Evolutionary conservation across 2,329 filamentous ascomycete species (phyloP), one percentile per base, ranked within the genome.

Genomic region (Xylariaceae sp.): DNA sequence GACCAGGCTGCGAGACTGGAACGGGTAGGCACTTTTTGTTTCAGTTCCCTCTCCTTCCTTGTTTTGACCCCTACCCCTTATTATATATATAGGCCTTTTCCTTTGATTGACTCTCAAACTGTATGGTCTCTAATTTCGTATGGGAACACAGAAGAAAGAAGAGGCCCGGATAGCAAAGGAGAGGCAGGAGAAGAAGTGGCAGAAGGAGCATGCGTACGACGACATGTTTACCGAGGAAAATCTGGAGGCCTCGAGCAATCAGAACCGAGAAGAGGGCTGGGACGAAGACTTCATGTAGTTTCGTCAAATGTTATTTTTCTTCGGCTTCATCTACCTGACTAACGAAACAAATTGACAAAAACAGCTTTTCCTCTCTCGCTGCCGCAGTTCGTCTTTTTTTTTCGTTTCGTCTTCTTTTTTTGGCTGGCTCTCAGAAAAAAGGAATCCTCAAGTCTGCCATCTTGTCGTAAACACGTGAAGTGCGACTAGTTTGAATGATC

Each of bases 141-240:
- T 14, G 15, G 3, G 5, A 8, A 2, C 19, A 15, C 38, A 86
- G 84, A 83, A 77, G 64, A 88, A 88, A 60, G 83, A 89, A 60
- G 86, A 92, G 54, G 78, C 77, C 0, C 69, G 70, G 26, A 60
- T 88, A 32, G 76, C 81, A 34, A 83, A 88, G 62, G 87, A 96
- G 68, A 76, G 87, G 49, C 85, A 87, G 63, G 83, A 94, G 64
- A 78, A 90, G 66, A 94, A 94, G 63, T 94, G 81, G 74, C 87
- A 94, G 64, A 92, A 92, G 66, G 88, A 95, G n/a, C 90, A 98
- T 65, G 90, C 89, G 2, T 98, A 98, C 62, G 92, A 97, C 59
- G 88, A 95, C 32, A 65, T 96, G 38, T 88, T 95, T 62, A 79
- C 76, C 4, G 88, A 94, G 38, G 86, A 95, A 41, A 83, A 85